Evolutionary conservation across 1,139 yeast species (phyloP), one percentile per base, ranked within the genome.

Genomic region (Dujonia santamariae): DNA sequence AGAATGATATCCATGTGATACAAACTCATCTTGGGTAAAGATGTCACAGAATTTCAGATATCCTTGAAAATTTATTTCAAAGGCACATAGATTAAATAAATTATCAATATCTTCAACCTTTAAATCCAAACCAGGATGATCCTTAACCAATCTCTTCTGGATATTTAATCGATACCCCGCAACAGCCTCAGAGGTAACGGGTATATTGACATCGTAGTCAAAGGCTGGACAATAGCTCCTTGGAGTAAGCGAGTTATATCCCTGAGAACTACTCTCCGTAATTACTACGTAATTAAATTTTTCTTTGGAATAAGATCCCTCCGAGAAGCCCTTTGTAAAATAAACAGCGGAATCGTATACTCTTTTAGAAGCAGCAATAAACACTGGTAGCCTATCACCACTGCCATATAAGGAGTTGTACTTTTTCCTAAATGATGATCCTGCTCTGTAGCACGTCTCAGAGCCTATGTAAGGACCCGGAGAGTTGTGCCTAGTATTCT

Each of bases 61-160:
- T n/a, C 75, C 77, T 39, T 55, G 63, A 7, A 72, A 70, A 22
- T 72, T 74, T 26, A 72, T 59, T 44, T 72, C 78, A 46, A 63
- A 72, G 7, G 72, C 71, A 47, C 78, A 72, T 44, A 71, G 46
- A 32, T 59, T 57, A 48, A 72, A 76, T 45, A 70, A 42, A 19
- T 54, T 55, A 35, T 50, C 54, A 12, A 59, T 66, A 38, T 72
- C 75, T 22, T 39, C 36, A 4, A 65, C 47, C 2, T 65, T 58
- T 37, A 72, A 41, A 40, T 54, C 45, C 46, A 56, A 50, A 3
- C 67, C 76, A 1, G 75, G 72, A 32, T 75, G 59, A 21, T 59
- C 56, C 34, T 51, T 53, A 34, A 56, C 59, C 33, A 72, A 50
- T 28, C 80, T 56, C n/a, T 51, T 48, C 3, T 64, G 55, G 9